Evolutionary conservation across 352 stramenopile species (phyloP).

Genomic region (Phytophthora parvispora): DNA sequence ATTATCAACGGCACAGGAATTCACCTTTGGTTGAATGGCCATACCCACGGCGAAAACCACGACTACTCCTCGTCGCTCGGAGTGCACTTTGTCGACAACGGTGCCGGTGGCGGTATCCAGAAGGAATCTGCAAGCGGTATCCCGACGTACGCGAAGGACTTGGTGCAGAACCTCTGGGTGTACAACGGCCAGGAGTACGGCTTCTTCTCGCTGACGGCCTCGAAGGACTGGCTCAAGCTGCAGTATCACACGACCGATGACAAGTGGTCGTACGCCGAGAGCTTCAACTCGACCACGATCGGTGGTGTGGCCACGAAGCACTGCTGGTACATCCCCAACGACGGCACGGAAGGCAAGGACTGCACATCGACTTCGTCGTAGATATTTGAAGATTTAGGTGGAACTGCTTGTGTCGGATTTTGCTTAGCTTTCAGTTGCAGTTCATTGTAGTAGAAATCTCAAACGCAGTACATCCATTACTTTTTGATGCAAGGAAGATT

Average conservation of each 20-base stretch:
- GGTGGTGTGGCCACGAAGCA: slow-evolving; percentile 66
- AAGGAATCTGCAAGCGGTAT: slow-evolving; percentile 74
- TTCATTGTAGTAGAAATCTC: not conserved
- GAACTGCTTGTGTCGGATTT: slow-evolving; percentile 1
- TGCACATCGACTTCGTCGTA: slow-evolving; percentile 27
- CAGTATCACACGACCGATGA: slow-evolving; percentile 73
- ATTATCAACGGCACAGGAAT: slow-evolving; percentile 44
- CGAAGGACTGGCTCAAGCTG: slow-evolving; percentile 70
- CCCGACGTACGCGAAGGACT: slow-evolving; percentile 54
- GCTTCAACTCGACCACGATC: slow-evolving; percentile 45
- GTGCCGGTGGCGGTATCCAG: slow-evolving; percentile 73
- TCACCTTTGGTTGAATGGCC: slow-evolving; percentile 53
- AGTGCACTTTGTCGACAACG: slow-evolving; percentile 81
- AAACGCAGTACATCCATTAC: not conserved
- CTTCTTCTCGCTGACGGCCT: slow-evolving; percentile 66
- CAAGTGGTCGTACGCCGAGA: slow-evolving; percentile 62
- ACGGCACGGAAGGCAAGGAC: slow-evolving; percentile 45
- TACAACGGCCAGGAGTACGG: slow-evolving; percentile 69
- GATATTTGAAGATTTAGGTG: slow-evolving; percentile 2
- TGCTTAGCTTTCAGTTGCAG: not conserved
- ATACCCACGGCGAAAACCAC: slow-evolving; percentile 75
- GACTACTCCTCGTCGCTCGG: slow-evolving; percentile 57
- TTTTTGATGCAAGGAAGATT: not conserved
- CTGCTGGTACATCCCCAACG: slow-evolving; percentile 74
- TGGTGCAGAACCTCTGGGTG: slow-evolving; percentile 70